Percentiles rank a stretch among this genome's conserved stretches.
These are phyloP conservation scores for Torulaspora pretoriensis DNA, from an alignment of 1,139 yeast species.

Conservation along the genomic window DNA sequence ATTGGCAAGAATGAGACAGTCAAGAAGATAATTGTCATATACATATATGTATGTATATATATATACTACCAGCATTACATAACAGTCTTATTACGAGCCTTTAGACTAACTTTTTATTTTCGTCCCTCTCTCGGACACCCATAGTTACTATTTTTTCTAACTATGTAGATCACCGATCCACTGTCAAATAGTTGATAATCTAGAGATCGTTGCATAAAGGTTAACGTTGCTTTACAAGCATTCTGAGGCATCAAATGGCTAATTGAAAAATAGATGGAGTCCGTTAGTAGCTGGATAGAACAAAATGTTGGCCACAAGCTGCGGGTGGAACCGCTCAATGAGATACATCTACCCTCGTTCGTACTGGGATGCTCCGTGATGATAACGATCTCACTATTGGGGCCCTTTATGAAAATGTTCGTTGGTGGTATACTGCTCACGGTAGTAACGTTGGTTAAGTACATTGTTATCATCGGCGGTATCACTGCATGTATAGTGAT, in stretches of 20 bases:
- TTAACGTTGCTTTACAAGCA: not conserved
- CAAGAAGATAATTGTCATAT: slow-evolving; percentile 12
- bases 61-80: slow-evolving; percentile 11
- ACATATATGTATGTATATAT: no score
- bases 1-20: slow-evolving; percentile 28
- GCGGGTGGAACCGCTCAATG: slow-evolving; percentile 16
- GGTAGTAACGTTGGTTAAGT: slow-evolving; percentile 18
- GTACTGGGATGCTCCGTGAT: slow-evolving; percentile 21
- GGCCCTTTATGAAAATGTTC: slow-evolving; percentile 21
- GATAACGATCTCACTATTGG: slow-evolving; percentile 15
- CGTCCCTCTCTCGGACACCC: not conserved
- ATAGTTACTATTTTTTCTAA: not conserved
- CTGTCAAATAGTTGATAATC: not conserved
- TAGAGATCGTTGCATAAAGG: not conserved
- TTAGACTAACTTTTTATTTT: not conserved
- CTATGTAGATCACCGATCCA: not conserved
- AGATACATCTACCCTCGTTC: slow-evolving; percentile 25
- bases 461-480: slow-evolving; percentile 21
- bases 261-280: slow-evolving; percentile 8
- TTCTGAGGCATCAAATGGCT: not conserved
- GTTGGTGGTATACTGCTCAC: slow-evolving; percentile 23
- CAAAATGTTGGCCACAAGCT: slow-evolving; percentile 10
- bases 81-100: not conserved
- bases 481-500: slow-evolving; percentile 17
- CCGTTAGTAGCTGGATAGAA: slow-evolving; percentile 9